These are phyloP conservation scores for Actinidia arguta DNA, from an alignment of 179 eudicot species.

Conservation along the genomic window DNA sequence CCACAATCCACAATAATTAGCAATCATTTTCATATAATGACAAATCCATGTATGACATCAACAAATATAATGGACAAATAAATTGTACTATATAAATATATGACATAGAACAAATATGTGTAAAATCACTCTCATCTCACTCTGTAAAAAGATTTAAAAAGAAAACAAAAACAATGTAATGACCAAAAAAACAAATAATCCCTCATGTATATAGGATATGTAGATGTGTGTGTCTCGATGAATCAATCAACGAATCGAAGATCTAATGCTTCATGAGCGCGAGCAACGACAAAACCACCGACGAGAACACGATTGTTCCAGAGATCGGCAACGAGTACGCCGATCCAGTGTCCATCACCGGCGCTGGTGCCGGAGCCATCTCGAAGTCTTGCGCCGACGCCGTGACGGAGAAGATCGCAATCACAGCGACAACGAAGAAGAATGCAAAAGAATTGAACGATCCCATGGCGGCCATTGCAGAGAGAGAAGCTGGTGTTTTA, in stretches of 20 bases:
- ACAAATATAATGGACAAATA: no score
- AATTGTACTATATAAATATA: no score
- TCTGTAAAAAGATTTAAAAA: no score
- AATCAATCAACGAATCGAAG: neutral
- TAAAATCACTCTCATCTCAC: no score
- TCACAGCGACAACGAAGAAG: neutral
- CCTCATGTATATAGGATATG: no score
- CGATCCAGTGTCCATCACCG: neutral
- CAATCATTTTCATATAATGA: no score
- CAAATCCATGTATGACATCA: no score
- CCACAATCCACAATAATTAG: no score
- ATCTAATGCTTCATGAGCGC: constrained; percentile 21
- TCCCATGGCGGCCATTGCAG: neutral
- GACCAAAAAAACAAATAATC: no score
- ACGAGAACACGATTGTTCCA: constrained; percentile 2
- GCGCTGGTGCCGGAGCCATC: constrained; percentile 1
- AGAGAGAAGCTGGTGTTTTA: neutral
- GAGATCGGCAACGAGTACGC: constrained; percentile 14
- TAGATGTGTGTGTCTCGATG: neutral
- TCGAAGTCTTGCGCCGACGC: neutral
- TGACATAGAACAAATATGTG: no score
- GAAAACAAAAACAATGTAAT: no score
- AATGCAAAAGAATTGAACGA: neutral
- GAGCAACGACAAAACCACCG: neutral
- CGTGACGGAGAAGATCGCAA: neutral